phyloP scores from a whole-genome alignment of 31 red algal species.

The Odonthalia washingtoniensis region DNA sequence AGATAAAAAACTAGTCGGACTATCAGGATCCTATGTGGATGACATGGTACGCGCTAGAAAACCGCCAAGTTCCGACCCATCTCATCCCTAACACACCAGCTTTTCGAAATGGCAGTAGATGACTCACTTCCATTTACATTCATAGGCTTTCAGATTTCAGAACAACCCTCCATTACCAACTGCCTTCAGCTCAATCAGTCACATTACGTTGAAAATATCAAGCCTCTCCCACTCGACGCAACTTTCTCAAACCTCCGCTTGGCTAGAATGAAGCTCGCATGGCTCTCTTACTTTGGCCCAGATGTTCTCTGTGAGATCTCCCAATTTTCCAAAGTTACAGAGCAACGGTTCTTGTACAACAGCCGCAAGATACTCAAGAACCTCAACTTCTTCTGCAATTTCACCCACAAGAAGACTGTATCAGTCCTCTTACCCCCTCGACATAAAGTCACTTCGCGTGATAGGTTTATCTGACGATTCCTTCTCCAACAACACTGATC shows the following conservation, averaged over 20 bases:
- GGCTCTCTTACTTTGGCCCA: too few species aligned
- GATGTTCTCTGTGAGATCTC: slow-evolving; percentile 37
- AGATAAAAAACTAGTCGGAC: too few species aligned
- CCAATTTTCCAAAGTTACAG: slow-evolving; percentile 29
- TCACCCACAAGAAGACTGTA: neutral
- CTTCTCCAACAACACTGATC: slow-evolving; percentile 41
- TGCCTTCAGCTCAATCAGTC: neutral
- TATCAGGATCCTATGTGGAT: too few species aligned
- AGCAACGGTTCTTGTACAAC: slow-evolving; percentile 16
- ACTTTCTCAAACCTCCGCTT: too few species aligned
- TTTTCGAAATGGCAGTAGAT: too few species aligned
- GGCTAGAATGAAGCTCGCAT: too few species aligned
- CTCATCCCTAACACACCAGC: too few species aligned
- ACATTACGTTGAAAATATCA: slow-evolving; percentile 7
- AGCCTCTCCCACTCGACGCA: too few species aligned
- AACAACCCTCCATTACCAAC: too few species aligned
- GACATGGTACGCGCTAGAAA: too few species aligned
- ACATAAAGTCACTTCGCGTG: slow-evolving; percentile 19
- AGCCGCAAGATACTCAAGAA: neutral
- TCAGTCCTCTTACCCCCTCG: neutral
- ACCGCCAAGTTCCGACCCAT: too few species aligned
- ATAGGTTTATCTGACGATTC: slow-evolving; percentile 44
- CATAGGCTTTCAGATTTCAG: slow-evolving; percentile 15
- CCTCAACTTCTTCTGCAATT: slow-evolving; percentile 11
- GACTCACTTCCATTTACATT: too few species aligned